A percentile compares a stretch with the other conserved stretches of the same genome.
These are phyloP conservation scores for Chlorophyllum brunneum DNA, from an alignment of 768 basidiomycete species.

Conservation along the genomic window DNA sequence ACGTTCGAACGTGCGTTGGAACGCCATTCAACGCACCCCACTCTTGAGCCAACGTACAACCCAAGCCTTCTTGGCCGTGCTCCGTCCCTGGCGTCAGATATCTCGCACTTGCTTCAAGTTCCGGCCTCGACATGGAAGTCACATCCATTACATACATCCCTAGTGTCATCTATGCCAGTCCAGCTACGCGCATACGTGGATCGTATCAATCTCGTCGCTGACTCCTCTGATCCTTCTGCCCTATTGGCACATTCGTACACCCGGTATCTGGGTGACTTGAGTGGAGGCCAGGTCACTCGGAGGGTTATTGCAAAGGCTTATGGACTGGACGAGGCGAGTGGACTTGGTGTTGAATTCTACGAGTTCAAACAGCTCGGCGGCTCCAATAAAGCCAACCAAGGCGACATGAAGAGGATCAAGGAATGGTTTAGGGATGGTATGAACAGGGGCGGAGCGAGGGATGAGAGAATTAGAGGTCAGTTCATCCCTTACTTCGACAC, in stretches of 20 bases:
- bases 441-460: conserved; percentile 43
- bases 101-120: conserved; percentile 53
- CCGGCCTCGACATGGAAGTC: conserved; percentile 49
- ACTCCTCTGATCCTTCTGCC: conserved; percentile 39
- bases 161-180: conserved; percentile 41
- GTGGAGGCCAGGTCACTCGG: conserved; percentile 72
- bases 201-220: conserved; percentile 48
- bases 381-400: conserved; percentile 40
- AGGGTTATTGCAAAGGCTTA: conserved; percentile 65
- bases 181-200: conserved; percentile 48
- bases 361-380: conserved; percentile 57
- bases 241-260: conserved; percentile 80
- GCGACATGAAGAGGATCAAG: conserved; percentile 72
- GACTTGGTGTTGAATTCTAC: conserved; percentile 63
- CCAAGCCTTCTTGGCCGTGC: conserved; percentile 65
- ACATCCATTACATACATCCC: conserved; percentile 47
- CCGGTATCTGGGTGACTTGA: conserved; percentile 79
- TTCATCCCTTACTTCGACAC: no score
- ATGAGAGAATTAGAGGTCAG: conserved; percentile 39
- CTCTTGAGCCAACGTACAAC: conserved; percentile 67
- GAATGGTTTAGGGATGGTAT: conserved; percentile 62
- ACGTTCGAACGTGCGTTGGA: conserved; percentile 56
- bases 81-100: conserved; percentile 59
- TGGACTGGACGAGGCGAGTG: conserved; percentile 46
- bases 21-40: conserved; percentile 55